Conservation (phyloP, 192 early-diverging fungal genomes). For the Coemansia sp. region DNA sequence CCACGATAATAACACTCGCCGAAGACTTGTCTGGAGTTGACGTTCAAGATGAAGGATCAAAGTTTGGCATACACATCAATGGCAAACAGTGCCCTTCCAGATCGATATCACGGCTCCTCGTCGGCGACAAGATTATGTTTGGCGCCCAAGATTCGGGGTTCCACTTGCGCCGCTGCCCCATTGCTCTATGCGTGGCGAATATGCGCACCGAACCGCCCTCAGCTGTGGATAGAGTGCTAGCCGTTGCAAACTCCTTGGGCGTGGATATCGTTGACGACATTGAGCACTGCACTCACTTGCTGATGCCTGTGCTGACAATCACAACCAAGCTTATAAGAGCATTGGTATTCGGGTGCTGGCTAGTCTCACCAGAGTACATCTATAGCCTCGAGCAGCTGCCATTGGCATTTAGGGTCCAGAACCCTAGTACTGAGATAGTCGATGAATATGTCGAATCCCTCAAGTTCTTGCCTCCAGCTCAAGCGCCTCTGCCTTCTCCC, state of each 20-base stretch:
- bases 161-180: conserved; percentile 9
- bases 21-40: background rate
- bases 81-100: conserved; percentile 16
- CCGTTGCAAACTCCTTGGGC: conserved; percentile 13
- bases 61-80: conserved; percentile 50
- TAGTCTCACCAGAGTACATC: conserved; percentile 24
- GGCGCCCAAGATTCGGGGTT: conserved; percentile 43
- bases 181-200: conserved; percentile 28
- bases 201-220: conserved; percentile 14
- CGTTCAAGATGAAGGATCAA: conserved; percentile 33
- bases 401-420: background rate
- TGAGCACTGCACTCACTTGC: conserved; percentile 27
- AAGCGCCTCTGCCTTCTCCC: conserved; percentile 8
- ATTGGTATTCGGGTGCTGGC: conserved; percentile 20
- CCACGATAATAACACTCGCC: conserved; percentile 14
- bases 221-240: background rate
- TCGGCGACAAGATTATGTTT: conserved; percentile 39
- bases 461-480: conserved; percentile 18
- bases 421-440: conserved; percentile 10
- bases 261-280: conserved; percentile 18
- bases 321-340: conserved; percentile 36
- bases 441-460: conserved; percentile 18
- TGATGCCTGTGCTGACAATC: conserved; percentile 31
- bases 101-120: background rate
- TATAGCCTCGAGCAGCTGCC: conserved; percentile 10